These are phyloP conservation scores for Coemansia sp. DNA, from an alignment of 192 early-diverging fungal genomes.

Conservation along the genomic window DNA sequence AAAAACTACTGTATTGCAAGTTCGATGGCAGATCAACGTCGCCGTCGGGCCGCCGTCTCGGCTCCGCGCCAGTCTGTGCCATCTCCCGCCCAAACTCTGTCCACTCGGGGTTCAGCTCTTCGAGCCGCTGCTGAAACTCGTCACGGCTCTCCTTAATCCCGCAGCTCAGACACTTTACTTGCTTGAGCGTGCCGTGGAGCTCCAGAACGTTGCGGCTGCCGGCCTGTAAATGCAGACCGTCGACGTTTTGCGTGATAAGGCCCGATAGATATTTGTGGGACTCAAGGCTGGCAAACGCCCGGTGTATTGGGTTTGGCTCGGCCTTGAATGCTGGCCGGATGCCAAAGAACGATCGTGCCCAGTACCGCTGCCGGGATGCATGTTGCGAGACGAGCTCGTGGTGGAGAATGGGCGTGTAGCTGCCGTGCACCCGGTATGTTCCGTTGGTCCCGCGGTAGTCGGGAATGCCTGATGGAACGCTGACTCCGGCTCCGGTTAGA, in stretches of 20 bases:
- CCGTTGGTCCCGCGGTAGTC: conserved; percentile 82
- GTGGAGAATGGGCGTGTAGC: conserved; percentile 83
- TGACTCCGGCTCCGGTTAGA: conserved; percentile 56
- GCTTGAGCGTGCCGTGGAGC: conserved; percentile 78
- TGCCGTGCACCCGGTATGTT: conserved; percentile 67
- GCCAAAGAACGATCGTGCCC: conserved; percentile 86
- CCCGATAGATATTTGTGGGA: conserved; percentile 47
- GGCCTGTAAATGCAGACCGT: conserved; percentile 70
- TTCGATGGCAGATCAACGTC: conserved; percentile 67
- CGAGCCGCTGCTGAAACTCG: conserved; percentile 66
- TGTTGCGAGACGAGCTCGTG: conserved; percentile 66
- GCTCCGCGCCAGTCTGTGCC: conserved; percentile 43
- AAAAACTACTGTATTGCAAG: conserved; percentile 65
- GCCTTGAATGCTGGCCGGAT: conserved; percentile 68
- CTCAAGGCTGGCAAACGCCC: conserved; percentile 58
- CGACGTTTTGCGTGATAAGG: conserved; percentile 93
- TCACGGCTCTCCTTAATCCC: conserved; percentile 54
- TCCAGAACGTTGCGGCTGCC: conserved; percentile 68
- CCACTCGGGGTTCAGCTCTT: conserved; percentile 70
- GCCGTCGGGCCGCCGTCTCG: conserved; percentile 75
- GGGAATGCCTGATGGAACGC: conserved; percentile 72
- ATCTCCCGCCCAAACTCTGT: conserved; percentile 45
- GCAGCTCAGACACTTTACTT: conserved; percentile 76
- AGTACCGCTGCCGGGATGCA: conserved; percentile 77
- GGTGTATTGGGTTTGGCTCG: conserved; percentile 74